Base-by-base conservation (phyloP, 805 yeast species). In the Suhomyces sp. region DNA sequence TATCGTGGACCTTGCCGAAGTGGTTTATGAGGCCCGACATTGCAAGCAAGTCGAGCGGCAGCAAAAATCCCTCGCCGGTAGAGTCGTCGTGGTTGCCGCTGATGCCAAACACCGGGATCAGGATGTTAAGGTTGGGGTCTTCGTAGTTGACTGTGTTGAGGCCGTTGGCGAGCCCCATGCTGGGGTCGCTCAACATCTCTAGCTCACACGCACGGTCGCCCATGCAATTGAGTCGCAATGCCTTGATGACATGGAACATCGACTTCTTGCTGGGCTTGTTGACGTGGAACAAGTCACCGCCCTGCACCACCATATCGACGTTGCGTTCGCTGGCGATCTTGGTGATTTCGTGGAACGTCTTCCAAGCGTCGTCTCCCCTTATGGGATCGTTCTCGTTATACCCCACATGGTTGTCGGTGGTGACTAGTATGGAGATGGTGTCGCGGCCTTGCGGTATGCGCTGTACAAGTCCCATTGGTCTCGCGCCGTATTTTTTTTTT, bases 11-110 rank as follows among this genome's bases (percentile, higher is more conserved):
- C 59, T 87, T 81, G 1, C 99, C 99, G 68, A 90, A 91, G 71
- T 91, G 96, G 67, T 94, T 94, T 27, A 94, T 71, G 51, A 92
- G 71, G 0, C 98, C 98, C 2, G 90, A 73, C 6, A 88, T 89
- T 17, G 89, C 81, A 10, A 94, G 71, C 3, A 94, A 71, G 68
- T 94, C 99, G 76, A 94, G 75, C 0, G 99, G 96, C 51, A 92
- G 85, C 12, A 94, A 72, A 50, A 89, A 71, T 22, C 87, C 86
- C 50, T 84, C 88, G 1, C 98, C 98, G 0, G 96, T 88, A 3
- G 97, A 90, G 69, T 94, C 98, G 69, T 94, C 99, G 67, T 94
- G 99, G 63, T 94, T 94, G 2, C 99, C 99, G 46, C 93, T 84
- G 4, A 94, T 93, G 6, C 92, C 93, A 74, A 94, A 90, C 7